These are phyloP conservation scores for Fusarium sp. DNA, from an alignment of 2,329 filamentous ascomycete species.

Conservation along the genomic window DNA sequence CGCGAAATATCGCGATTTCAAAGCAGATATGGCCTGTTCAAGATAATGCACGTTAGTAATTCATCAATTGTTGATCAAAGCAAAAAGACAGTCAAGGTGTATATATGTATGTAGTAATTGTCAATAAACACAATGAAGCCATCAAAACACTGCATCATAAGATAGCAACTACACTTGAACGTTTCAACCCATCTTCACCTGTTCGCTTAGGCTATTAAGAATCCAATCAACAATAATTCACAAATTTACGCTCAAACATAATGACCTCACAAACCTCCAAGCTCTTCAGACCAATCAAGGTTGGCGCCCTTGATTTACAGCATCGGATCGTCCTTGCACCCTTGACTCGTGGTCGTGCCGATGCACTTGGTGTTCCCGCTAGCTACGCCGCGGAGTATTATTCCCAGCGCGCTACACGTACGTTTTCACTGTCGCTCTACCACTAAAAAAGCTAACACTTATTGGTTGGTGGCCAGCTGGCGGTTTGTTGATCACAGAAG, in stretches of 20 bases:
- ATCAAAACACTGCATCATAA: background rate
- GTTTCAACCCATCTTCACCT: background rate
- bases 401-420: constrained; percentile 55
- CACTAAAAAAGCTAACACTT: fast-evolving
- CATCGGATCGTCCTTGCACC: constrained; percentile 66
- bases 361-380: constrained; percentile 45
- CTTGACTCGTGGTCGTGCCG: constrained; percentile 65
- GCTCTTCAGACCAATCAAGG: constrained; percentile 57
- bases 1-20: background rate
- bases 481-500: constrained; percentile 57
- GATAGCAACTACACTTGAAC: background rate
- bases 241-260: background rate
- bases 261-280: background rate
- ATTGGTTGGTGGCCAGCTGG: constrained; percentile 46
- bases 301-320: constrained; percentile 53
- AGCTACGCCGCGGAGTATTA: constrained; percentile 59
- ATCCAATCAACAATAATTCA: background rate
- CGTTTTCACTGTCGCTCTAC: fast-evolving
- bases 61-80: background rate
- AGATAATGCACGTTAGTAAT: background rate
- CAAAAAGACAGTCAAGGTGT: background rate
- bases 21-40: background rate
- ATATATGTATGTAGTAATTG: background rate
- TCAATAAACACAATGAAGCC: background rate
- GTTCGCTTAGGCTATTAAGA: background rate